Conservation (phyloP, 2,329 filamentous ascomycete species). For the Lachnellula hyalina region DNA sequence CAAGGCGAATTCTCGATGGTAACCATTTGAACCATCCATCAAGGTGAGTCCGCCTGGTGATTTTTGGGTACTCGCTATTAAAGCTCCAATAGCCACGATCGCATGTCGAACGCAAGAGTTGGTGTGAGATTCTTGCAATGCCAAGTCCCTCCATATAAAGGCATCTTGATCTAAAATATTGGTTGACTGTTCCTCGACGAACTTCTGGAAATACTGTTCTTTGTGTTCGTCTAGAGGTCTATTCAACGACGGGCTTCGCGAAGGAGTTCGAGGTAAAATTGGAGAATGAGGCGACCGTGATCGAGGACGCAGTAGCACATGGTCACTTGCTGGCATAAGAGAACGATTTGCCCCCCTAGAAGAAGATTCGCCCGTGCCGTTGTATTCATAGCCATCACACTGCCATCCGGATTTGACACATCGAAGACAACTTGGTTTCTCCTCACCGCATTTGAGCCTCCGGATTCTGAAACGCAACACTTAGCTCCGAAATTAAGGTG, state of each 20-base stretch:
- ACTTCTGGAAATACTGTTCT: constrained; percentile 22
- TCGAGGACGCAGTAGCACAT: background rate
- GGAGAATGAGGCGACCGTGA: constrained; percentile 10
- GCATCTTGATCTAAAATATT: constrained; percentile 36
- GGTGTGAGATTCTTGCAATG: constrained; percentile 15
- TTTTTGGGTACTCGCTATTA: constrained; percentile 15
- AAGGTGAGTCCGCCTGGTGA: constrained; percentile 10
- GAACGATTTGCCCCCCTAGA: background rate
- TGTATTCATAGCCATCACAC: constrained; percentile 26
- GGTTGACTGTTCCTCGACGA: constrained; percentile 16
- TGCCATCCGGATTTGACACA: constrained; percentile 25
- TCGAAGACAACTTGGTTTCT: constrained; percentile 22
- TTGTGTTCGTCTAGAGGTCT: constrained; percentile 14
- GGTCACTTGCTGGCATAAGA: background rate
- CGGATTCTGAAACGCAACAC: constrained; percentile 21
- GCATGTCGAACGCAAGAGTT: constrained; percentile 22
- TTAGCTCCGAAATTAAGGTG: no score
- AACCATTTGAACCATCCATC: constrained; percentile 15
- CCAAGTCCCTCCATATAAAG: constrained; percentile 38
- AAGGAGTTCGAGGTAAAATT: constrained; percentile 2
- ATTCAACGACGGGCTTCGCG: background rate
- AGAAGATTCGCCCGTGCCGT: background rate
- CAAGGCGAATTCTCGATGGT: constrained; percentile 22
- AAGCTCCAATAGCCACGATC: constrained; percentile 24
- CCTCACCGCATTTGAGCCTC: constrained; percentile 29